Evolutionary conservation across 345 rosid species (phyloP).

Genomic region (Draba incana): DNA sequence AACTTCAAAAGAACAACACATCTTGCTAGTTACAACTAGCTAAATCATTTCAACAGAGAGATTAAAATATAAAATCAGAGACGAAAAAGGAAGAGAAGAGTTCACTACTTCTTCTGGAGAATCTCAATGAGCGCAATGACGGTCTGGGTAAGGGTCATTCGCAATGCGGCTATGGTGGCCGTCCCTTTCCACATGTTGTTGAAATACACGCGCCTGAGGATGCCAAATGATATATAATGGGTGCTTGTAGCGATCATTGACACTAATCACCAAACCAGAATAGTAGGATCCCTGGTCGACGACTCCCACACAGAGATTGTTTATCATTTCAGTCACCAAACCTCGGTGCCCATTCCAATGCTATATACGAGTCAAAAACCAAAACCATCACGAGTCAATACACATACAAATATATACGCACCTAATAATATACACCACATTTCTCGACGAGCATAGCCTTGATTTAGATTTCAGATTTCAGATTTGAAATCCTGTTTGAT

Average conservation of each 20-base stretch:
- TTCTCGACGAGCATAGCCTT: too few species aligned
- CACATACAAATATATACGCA: too few species aligned
- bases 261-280: too few species aligned
- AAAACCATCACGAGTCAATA: background rate
- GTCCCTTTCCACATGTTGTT: background rate
- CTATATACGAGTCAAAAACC: background rate
- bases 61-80: too few species aligned
- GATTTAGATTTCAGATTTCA: too few species aligned
- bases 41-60: too few species aligned
- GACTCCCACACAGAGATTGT: constrained; percentile 26
- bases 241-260: background rate
- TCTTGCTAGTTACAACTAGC: too few species aligned
- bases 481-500: too few species aligned
- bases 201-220: constrained; percentile 29
- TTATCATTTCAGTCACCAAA: constrained; percentile 30
- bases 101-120: background rate
- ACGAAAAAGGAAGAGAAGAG: too few species aligned
- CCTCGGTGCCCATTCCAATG: constrained; percentile 14
- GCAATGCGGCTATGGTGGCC: constrained; percentile 8
- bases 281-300: background rate
- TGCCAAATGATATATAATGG: background rate
- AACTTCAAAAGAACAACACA: too few species aligned
- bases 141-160: constrained; percentile 2
- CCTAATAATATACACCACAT: too few species aligned
- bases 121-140: background rate